Base-by-base conservation (phyloP, 352 stramenopile species). In the Globisporangium acanthophoron region DNA sequence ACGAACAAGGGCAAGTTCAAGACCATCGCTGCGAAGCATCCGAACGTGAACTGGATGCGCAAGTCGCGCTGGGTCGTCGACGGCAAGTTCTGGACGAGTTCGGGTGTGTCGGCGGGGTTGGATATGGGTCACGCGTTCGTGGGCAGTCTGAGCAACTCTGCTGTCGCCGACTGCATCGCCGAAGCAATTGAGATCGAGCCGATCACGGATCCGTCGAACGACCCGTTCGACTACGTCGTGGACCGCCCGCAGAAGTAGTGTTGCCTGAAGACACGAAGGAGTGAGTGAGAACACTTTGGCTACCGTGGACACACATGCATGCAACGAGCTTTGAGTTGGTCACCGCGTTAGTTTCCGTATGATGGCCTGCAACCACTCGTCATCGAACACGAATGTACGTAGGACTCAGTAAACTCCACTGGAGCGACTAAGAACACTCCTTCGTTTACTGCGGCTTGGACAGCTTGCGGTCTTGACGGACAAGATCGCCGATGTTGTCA, bases 401-500 rank as follows among this genome's bases (percentile, higher is more conserved):
- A 37, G 1, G 8, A 24, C 15, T 53, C 24, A 53, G 1, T 47
- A 16, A 5, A 31, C 40, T 37, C 37, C 8, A n/a, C 4, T 47
- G 41, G 41, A 4, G 41, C 41, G 5, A 13, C 18, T 13, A 16
- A 47, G 41, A 4, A 40, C 35, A 13, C 21, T n/a, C 3, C n/a
- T 45, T 6, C 1, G 13, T 7, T 11, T 33, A 11, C 16, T 46
- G 16, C 31, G 40, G 8, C 24, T 48, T 11, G 16, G 18, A 44
- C 1, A 79, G 50, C 56, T 70, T 85, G 46, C 69, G 66, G 66
- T 79, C 74, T 29, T 73, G 58, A 29, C 71, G 78, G n/a, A 73
- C 76, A 64, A 93, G 73, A 61, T 93, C 84, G 55, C 78, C 75
- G 54, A 90, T 79, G 60, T 93, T 93, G 62, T 93, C 81, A 59